These are phyloP conservation scores for Malassezia vespertilionis DNA, from an alignment of 1,284 basidiomycete species.

Conservation along the genomic window DNA sequence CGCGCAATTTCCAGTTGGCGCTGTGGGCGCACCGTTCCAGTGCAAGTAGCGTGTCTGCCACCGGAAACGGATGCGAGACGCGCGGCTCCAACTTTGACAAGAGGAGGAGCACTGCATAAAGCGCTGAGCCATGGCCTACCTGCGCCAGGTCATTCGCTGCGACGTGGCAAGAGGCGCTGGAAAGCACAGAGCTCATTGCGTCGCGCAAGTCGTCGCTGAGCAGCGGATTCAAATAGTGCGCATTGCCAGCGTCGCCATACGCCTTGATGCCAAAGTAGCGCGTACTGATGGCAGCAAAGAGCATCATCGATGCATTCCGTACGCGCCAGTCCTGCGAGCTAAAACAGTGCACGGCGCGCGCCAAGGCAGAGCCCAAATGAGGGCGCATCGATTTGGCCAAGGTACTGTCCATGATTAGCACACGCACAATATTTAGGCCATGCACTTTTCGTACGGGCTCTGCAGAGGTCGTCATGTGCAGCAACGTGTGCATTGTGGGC, in stretches of 20 bases:
- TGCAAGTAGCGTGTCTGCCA: slow-evolving; percentile 13
- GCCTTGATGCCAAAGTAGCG: slow-evolving; percentile 30
- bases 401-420: slow-evolving; percentile 35
- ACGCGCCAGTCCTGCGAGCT: slow-evolving; percentile 45
- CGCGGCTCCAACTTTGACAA: slow-evolving; percentile 27
- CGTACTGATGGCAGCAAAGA: slow-evolving; percentile 42
- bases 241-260: neutral
- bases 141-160: neutral
- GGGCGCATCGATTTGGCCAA: slow-evolving; percentile 25
- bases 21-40: slow-evolving; percentile 23
- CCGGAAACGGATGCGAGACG: slow-evolving; percentile 8
- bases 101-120: slow-evolving; percentile 36
- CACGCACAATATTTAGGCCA: slow-evolving; percentile 46
- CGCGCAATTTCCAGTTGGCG: slow-evolving; percentile 31
- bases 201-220: no score
- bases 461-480: slow-evolving; percentile 1
- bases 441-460: slow-evolving; percentile 30
- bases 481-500: slow-evolving; percentile 22
- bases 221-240: no score
- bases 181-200: no score
- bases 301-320: slow-evolving; percentile 48
- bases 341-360: slow-evolving; percentile 43
- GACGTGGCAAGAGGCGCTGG: neutral
- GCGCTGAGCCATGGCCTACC: slow-evolving; percentile 20
- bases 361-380: slow-evolving; percentile 37